These are phyloP conservation scores for Penicillium atrosanguineum DNA, from an alignment of 495 filamentous ascomycete genomes.

Conservation along the genomic window DNA sequence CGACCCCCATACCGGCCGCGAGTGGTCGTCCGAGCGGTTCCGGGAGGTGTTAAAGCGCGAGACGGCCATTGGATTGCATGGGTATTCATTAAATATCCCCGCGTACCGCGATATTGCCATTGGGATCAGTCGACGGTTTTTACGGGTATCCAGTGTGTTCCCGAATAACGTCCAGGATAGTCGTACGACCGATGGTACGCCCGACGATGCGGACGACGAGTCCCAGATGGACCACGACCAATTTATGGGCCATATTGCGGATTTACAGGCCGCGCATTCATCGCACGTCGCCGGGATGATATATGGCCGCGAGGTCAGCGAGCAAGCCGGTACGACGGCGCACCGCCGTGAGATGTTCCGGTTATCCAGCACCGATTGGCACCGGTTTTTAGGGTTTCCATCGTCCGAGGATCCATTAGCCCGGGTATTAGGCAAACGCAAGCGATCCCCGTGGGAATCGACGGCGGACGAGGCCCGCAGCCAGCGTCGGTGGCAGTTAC, in stretches of 20 bases:
- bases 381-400: slow-evolving; percentile 5
- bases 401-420: too few relatives aligned
- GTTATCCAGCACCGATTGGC: slow-evolving; percentile 7
- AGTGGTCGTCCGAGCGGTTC: slow-evolving; percentile 2
- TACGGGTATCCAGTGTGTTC: slow-evolving; percentile 1
- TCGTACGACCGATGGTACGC: background rate
- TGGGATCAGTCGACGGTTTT: slow-evolving; percentile 1
- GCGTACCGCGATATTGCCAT: background rate
- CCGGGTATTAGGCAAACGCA: too few relatives aligned
- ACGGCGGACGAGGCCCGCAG: too few relatives aligned
- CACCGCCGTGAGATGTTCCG: slow-evolving; percentile 9
- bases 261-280: slow-evolving; percentile 11
- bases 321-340: slow-evolving; percentile 10
- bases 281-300: slow-evolving; percentile 15
- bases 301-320: slow-evolving; percentile 13
- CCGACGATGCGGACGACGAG: background rate
- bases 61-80: background rate
- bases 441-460: too few relatives aligned
- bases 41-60: background rate
- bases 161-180: background rate
- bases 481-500: too few relatives aligned
- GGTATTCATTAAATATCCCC: background rate
- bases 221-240: background rate
- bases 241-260: slow-evolving; percentile 5
- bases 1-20: background rate